Base-by-base conservation (phyloP, 805 yeast species). In the Wickerhamiella bombiphila region DNA sequence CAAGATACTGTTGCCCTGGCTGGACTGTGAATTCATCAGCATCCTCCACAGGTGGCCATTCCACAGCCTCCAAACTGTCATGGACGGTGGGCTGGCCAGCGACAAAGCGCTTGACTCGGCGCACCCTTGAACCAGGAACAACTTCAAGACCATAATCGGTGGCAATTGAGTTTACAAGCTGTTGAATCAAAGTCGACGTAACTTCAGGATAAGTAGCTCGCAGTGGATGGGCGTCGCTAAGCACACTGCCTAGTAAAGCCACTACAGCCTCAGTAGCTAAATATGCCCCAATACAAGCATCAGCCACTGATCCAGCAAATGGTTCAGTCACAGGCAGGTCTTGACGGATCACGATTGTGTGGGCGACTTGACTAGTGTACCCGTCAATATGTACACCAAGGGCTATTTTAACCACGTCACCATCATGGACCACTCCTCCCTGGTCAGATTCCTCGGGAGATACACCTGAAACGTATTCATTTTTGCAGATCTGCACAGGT, bases 11-110 rank as follows among this genome's bases (percentile, higher is more conserved):
- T 63, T 88, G 95, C 40, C 94, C 96, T 3, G 83, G 68, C 31
- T 58, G 53, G 30, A 82, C 81, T 31, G 62, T 61, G 49, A 83
- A 80, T 32, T 82, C 43, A 35, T 45, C 53, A n/a, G 36, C 46
- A 28, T 45, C 51, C 8, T 29, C 35, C 35, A 26, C 47, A 33
- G 43, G 47, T 17, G 52, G 51, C 68, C 68, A 63, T 14, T 46
- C 53, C 4, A 86, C 93, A 54, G 94, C 95, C 60, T 88, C 86
- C 61, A 80, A 81, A 47, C 82, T 94, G 63, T 88, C 98, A 28
- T 86, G 88, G 39, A 85, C 91, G 54, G 83, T 93, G 42, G 86
- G 77, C 65, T 91, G 98, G 38, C 98, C 98, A 29, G 94, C 93
- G 54, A 91, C 71, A 52, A 88, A 91, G 55, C 97, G 73, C 65